Conservation (phyloP, 1,139 yeast genomes). For the Lodderomyces pseudojiufengensis region DNA sequence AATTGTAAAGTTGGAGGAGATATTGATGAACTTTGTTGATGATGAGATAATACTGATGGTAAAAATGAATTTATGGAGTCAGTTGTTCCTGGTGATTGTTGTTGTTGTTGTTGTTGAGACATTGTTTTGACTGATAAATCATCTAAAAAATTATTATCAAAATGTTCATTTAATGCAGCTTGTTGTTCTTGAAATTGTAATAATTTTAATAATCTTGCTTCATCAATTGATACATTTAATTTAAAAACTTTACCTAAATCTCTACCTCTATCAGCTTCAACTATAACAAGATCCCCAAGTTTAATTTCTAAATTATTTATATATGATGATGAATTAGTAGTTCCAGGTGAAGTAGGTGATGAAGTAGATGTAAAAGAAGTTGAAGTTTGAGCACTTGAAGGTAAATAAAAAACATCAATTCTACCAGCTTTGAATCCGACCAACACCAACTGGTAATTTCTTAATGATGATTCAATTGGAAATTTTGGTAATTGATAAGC, state of each 20-base stretch:
- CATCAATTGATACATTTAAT: conserved; percentile 63
- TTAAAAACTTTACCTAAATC: conserved; percentile 81
- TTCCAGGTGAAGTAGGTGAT: neutral
- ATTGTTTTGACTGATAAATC: conserved; percentile 25
- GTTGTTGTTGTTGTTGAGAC: conserved; percentile 5
- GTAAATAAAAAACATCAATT: conserved; percentile 74
- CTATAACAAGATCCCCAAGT: conserved; percentile 80
- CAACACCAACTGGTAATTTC: conserved; percentile 45
- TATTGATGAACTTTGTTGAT: conserved; percentile 8
- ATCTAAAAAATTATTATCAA: conserved; percentile 14
- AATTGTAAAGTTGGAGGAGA: conserved; percentile 47
- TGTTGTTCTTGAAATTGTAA: conserved; percentile 57
- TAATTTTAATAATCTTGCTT: conserved; percentile 52
- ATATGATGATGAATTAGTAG: conserved; percentile 6
- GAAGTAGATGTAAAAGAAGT: neutral
- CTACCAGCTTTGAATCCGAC: conserved; percentile 88
- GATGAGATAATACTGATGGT: conserved; percentile 1
- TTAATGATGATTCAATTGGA: conserved; percentile 34
- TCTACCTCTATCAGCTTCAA: conserved; percentile 96
- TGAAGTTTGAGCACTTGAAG: conserved; percentile 28
- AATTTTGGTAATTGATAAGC: conserved; percentile 40
- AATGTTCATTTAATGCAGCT: conserved; percentile 38
- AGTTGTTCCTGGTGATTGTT: conserved; percentile 4
- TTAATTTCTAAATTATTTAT: conserved; percentile 22
- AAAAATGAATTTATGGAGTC: neutral